A percentile compares a stretch with the other conserved stretches of the same genome.
These are phyloP conservation scores for Sporisorium graminicola DNA, from an alignment of 1,284 basidiomycete species.

Conservation along the genomic window DNA sequence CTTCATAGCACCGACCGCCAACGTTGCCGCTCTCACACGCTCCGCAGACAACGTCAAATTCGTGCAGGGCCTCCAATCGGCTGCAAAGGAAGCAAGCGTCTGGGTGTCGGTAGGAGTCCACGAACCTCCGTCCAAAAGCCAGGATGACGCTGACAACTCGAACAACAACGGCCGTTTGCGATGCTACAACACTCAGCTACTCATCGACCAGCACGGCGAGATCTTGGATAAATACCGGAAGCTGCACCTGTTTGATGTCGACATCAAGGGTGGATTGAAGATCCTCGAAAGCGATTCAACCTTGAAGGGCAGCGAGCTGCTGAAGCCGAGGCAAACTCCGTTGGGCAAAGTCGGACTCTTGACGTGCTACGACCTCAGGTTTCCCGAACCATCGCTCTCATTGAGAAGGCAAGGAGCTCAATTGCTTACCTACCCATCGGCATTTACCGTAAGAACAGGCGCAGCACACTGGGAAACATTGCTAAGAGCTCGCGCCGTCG, in stretches of 20 bases:
- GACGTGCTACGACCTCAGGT: slow-evolving; percentile 74
- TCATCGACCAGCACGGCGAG: slow-evolving; percentile 71
- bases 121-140: slow-evolving; percentile 67
- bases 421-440: slow-evolving; percentile 73
- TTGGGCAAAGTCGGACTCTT: slow-evolving; percentile 71
- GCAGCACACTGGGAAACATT: slow-evolving; percentile 68
- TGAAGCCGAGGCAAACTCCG: slow-evolving; percentile 65
- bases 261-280: slow-evolving; percentile 68
- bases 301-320: slow-evolving; percentile 68
- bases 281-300: slow-evolving; percentile 70
- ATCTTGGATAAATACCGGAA: slow-evolving; percentile 71
- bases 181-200: slow-evolving; percentile 72
- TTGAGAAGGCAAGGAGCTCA: slow-evolving; percentile 72
- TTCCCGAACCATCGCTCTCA: slow-evolving; percentile 72
- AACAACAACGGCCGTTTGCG: slow-evolving; percentile 57
- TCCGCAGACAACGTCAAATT: slow-evolving; percentile 63
- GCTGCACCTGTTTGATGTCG: slow-evolving; percentile 74
- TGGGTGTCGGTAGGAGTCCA: slow-evolving; percentile 73
- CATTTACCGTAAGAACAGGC: slow-evolving; percentile 72
- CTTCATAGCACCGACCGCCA: slow-evolving; percentile 71
- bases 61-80: slow-evolving; percentile 67
- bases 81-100: slow-evolving; percentile 70
- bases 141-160: slow-evolving; percentile 42
- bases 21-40: slow-evolving; percentile 59
- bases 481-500: slow-evolving; percentile 70